Evolutionary conservation across 495 filamentous ascomycete genomes (phyloP).

Genomic region (Trichocladium uniseriatum): DNA sequence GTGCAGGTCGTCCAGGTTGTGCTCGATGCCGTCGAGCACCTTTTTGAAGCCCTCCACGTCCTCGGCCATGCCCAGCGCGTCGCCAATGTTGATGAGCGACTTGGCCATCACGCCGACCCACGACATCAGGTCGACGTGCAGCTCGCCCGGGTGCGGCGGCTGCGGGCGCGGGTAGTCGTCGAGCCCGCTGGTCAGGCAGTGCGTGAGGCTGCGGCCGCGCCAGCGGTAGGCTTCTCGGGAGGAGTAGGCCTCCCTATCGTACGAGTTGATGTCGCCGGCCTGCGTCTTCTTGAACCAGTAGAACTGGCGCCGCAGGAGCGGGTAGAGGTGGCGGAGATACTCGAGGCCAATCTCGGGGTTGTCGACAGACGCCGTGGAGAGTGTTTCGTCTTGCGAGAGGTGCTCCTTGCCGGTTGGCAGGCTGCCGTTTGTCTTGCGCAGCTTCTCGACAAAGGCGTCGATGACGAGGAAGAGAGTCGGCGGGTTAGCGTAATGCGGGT

Average conservation of each 20-base stretch:
- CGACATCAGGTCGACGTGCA: conserved; percentile 88
- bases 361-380: conserved; percentile 52
- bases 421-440: conserved; percentile 39
- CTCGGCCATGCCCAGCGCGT: conserved; percentile 57
- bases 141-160: conserved; percentile 94
- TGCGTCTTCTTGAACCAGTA: conserved; percentile 92
- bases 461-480: conserved; percentile 92
- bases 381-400: conserved; percentile 25
- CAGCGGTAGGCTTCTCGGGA: conserved; percentile 88
- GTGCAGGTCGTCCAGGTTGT: conserved; percentile 88
- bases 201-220: conserved; percentile 79
- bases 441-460: conserved; percentile 69
- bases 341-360: conserved; percentile 58
- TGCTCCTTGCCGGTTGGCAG: conserved; percentile 23
- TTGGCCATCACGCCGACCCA: conserved; percentile 96
- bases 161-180: conserved; percentile 94
- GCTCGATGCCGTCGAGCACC: conserved; percentile 67
- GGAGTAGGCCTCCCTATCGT: conserved; percentile 80
- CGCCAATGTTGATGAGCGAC: conserved; percentile 67
- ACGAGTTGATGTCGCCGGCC: conserved; percentile 77
- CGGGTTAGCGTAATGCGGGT: conserved; percentile 96
- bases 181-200: conserved; percentile 85
- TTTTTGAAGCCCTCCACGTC: conserved; percentile 64
- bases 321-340: conserved; percentile 76
- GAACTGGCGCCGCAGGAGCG: conserved; percentile 85